Evolutionary conservation across 331 rosid species (phyloP), one percentile per base, ranked within the genome.

Genomic region (Rosa hybrid): DNA sequence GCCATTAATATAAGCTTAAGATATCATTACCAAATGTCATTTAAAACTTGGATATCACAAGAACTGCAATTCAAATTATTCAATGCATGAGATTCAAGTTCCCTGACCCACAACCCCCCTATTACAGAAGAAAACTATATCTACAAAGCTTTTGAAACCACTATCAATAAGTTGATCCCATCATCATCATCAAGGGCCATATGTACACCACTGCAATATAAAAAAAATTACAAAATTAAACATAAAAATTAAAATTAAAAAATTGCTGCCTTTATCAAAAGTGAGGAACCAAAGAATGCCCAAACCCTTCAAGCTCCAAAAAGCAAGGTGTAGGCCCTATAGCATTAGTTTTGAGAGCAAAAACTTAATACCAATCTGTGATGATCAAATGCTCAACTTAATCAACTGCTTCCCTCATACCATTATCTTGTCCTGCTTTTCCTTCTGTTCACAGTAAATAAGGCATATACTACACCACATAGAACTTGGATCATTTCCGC

Each of bases 221-320:
- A 68, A 34, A 34, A 34, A 34, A 34, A 34, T 34, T 34, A 34
- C 0, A 34, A 34, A 34, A 34, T 34, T 2, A 34, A 34, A 34
- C 1, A 27, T 27, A 0, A 34, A 34, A 34, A 34, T 27, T 27
- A 30, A 30, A 30, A 30, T 30, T 30, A 34, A 34, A 57, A 78
- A 13, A 14, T 74, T 49, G 60, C 75, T 59, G 73, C 62, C 71
- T 39, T 78, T 67, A 49, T 83, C 76, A 68, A 60, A 57, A n/a
- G 38, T 6, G 80, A 76, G 77, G 42, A 83, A 74, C 77, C 80
- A 49, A 79, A 75, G 64, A 82, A 72, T 11, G 71, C 77, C 44
- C 74, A 59, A 34, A 68, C 80, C 62, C 77, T 78, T 41, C 53
- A 56, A 57, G 72, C 77, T 74, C 62, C 77, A 69, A 41, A 74